Base-by-base conservation (phyloP, 2,329 filamentous ascomycete species). In the Cladophialophora psammophila region DNA sequence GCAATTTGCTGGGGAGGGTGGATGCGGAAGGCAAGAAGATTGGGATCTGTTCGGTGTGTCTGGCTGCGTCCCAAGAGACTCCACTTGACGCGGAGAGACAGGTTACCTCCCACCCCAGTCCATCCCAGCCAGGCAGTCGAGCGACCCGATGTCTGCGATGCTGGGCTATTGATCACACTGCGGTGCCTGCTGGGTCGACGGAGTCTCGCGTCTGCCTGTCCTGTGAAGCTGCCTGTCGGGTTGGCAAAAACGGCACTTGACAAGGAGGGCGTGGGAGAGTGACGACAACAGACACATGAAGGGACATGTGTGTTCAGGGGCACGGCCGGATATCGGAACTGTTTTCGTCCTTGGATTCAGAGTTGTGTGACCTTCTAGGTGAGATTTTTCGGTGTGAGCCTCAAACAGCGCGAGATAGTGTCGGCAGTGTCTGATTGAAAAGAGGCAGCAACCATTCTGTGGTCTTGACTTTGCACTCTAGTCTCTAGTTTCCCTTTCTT, bases 81-180 rank as follows among this genome's bases (percentile, higher is more conserved):
- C 12, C 18, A 20, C 45, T 50, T 20, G 18, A 50, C 10, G 26
- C 5, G 8, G 40, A 45, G 45, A 18, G 3, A 9, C 45, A 50
- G 45, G 15, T 6, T 9, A n/a, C n/a, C n/a, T 15, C 7, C n/a
- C n/a, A 50, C 8, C 8, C 45, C 18, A 50, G 45, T 8, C 10
- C 18, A 9, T 10, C 45, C 26, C 45, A 50, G 40, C 45, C 18
- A 3, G 13, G 18, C 45, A 50, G 18, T 26, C 45, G 65, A 15
- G 65, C 60, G 34, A 63, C 54, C 48, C 32, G 63, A 42, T 69
- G 67, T 32, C 48, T 42, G 35, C 55, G 64, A 12, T 69, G 61
- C 53, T 69, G 64, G 67, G 40, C 64, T 7, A 67, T 55, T 26
- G 38, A 60, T 18, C 67, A 69, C 54, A 67, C 67, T 31, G 60